A percentile compares a stretch with the other conserved stretches of the same genome.
These are phyloP conservation scores for Candida albicans DNA, from an alignment of 1,139 yeast species.

Conservation along the genomic window DNA sequence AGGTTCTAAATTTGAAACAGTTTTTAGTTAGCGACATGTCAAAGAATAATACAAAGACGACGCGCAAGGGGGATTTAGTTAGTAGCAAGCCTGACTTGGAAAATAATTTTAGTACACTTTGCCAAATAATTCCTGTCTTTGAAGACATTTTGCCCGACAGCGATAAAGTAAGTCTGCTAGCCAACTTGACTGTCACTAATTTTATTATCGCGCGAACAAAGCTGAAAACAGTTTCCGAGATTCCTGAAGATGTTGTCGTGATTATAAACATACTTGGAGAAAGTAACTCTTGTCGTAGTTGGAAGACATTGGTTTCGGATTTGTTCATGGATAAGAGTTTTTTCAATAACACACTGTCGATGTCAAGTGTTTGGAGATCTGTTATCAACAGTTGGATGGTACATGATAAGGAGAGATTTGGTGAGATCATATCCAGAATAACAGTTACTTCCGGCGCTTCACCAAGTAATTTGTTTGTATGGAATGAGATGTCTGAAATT, in stretches of 20 bases:
- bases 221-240: constrained; percentile 31
- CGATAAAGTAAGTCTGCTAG: constrained; percentile 47
- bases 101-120: constrained; percentile 38
- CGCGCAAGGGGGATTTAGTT: constrained; percentile 21
- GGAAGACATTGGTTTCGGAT: constrained; percentile 56
- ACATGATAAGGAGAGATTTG: constrained; percentile 57
- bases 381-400: constrained; percentile 57
- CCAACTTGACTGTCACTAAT: constrained; percentile 47
- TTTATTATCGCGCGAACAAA: constrained; percentile 48
- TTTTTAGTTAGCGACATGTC: constrained; percentile 1
- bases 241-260: constrained; percentile 34
- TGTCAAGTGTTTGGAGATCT: constrained; percentile 46
- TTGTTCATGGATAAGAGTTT: constrained; percentile 49
- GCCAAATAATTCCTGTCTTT: constrained; percentile 39
- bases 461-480: constrained; percentile 60
- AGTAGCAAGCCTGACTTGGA: constrained; percentile 22
- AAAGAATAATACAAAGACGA: not conserved
- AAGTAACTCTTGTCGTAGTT: constrained; percentile 37
- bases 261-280: constrained; percentile 42
- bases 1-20: constrained; percentile 2
- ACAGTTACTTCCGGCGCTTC: constrained; percentile 47
- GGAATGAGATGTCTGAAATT: constrained; percentile 72
- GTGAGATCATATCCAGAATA: constrained; percentile 54
- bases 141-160: constrained; percentile 48
- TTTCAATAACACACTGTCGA: constrained; percentile 34